phyloP scores from a whole-genome alignment of 192 early-diverging fungal species.

The Podila horticola region DNA sequence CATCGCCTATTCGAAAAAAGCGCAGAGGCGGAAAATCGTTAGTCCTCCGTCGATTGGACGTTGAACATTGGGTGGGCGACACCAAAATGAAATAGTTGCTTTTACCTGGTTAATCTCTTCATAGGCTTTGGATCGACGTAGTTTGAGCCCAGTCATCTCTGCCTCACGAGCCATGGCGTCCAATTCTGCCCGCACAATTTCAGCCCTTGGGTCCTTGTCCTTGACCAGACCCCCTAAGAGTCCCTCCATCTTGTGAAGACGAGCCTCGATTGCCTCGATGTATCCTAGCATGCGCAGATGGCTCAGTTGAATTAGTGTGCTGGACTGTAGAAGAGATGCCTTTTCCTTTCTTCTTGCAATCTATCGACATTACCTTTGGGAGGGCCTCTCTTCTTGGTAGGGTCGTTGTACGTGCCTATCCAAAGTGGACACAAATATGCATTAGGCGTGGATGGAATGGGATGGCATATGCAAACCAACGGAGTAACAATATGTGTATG shows the following conservation, averaged over 20 bases:
- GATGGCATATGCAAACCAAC: neutral
- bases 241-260: conserved; percentile 76
- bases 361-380: conserved; percentile 18
- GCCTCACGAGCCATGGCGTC: conserved; percentile 53
- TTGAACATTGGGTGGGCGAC: no score
- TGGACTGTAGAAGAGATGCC: neutral
- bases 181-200: conserved; percentile 52
- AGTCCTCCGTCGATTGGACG: no score
- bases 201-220: conserved; percentile 59
- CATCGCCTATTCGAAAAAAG: no score
- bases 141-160: conserved; percentile 52
- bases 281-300: conserved; percentile 63
- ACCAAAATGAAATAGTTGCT: no score
- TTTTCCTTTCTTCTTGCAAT: no score
- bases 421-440: neutral
- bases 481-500: no score
- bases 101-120: conserved; percentile 42
- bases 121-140: conserved; percentile 46
- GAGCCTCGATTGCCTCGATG: conserved; percentile 84
- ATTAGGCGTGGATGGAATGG: conserved; percentile 10
- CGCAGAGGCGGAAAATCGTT: no score
- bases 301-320: conserved; percentile 56
- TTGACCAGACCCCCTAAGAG: conserved; percentile 67
- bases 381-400: conserved; percentile 60
- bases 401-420: conserved; percentile 56